These are phyloP conservation scores for Aspergillus vadensis DNA, from an alignment of 2,329 filamentous ascomycete genomes.

Conservation along the genomic window DNA sequence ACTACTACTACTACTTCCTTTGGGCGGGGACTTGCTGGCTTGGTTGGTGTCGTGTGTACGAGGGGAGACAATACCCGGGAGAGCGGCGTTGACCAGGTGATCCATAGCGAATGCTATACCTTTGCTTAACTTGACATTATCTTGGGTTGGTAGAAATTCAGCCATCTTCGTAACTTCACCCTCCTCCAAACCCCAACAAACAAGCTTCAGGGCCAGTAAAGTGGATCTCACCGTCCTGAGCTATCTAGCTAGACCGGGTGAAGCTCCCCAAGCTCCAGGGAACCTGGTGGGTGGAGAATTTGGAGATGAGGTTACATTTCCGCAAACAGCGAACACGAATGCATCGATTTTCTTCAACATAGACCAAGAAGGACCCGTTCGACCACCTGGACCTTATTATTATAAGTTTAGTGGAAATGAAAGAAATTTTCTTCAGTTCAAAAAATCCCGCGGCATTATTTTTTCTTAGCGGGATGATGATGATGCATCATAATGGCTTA, in stretches of 20 bases:
- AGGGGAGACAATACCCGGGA: background rate
- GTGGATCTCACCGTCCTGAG: background rate
- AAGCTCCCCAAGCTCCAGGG: too few relatives aligned
- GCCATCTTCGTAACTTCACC: too few relatives aligned
- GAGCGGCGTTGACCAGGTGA: background rate
- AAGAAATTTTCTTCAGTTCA: too few relatives aligned
- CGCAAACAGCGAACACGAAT: background rate
- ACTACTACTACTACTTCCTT: conserved; percentile 24
- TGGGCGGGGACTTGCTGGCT: background rate
- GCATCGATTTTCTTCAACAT: background rate
- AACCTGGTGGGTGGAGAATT: background rate
- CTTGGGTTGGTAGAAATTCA: too few relatives aligned
- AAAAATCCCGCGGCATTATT: too few relatives aligned
- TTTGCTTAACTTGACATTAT: too few relatives aligned
- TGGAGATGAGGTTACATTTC: background rate
- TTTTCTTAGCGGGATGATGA: background rate
- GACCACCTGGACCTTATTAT: too few relatives aligned
- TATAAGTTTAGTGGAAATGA: too few relatives aligned
- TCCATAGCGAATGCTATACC: background rate
- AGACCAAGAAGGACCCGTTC: too few relatives aligned
- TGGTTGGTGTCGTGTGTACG: conserved; percentile 1
- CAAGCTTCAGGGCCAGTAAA: background rate
- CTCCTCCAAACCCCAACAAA: too few relatives aligned
- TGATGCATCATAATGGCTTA: background rate
- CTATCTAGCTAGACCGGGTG: background rate